Conservation (phyloP, 2,329 filamentous ascomycete species). For the Penicillium nordicum region DNA sequence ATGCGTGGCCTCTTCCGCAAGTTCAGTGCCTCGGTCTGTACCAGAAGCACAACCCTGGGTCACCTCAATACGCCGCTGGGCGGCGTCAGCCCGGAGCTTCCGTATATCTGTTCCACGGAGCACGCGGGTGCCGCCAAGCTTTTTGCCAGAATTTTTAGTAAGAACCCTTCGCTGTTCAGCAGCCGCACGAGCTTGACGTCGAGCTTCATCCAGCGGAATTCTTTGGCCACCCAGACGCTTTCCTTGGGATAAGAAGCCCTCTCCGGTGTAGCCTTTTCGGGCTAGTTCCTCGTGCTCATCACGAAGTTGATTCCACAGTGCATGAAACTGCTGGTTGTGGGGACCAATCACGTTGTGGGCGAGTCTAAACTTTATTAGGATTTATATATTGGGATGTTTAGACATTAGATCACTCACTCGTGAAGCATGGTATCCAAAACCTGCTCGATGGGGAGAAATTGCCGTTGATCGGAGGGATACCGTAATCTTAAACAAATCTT, state of each 20-base stretch:
- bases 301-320: conserved; percentile 82
- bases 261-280: conserved; percentile 82
- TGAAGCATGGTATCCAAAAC: conserved; percentile 90
- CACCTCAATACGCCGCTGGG: conserved; percentile 63
- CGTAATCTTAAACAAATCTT: conserved; percentile 81
- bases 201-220: conserved; percentile 69
- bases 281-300: conserved; percentile 76
- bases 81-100: conserved; percentile 67
- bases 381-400: background rate
- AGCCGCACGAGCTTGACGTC: conserved; percentile 67
- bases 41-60: conserved; percentile 73
- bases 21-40: conserved; percentile 62
- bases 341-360: conserved; percentile 82
- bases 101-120: conserved; percentile 66
- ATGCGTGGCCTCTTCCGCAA: conserved; percentile 64
- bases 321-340: conserved; percentile 78
- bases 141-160: conserved; percentile 63
- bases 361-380: conserved; percentile 46
- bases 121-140: conserved; percentile 63
- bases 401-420: conserved; percentile 52
- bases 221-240: conserved; percentile 65
- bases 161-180: conserved; percentile 66
- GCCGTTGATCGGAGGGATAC: conserved; percentile 66
- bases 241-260: conserved; percentile 78
- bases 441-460: conserved; percentile 77